A percentile compares a stretch with the other conserved stretches of the same genome.
Conservation (phyloP, 2,329 filamentous ascomycete genomes). For the Monosporascus ibericus region DNA sequence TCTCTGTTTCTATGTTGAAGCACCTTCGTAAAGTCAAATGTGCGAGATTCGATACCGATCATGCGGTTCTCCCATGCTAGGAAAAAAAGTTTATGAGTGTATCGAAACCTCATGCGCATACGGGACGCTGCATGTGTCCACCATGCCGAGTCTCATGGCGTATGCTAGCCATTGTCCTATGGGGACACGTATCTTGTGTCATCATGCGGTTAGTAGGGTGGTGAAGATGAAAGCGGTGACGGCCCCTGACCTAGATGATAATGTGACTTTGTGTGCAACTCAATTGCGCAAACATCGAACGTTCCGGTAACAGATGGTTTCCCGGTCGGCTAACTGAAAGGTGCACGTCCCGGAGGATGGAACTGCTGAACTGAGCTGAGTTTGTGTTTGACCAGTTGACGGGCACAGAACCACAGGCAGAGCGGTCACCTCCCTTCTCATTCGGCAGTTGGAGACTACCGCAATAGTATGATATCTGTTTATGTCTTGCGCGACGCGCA, state of each 20-base stretch:
- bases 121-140: background rate
- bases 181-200: slow-evolving; percentile 1
- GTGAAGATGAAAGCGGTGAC: background rate
- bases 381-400: too few species aligned
- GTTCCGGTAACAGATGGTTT: too few species aligned
- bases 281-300: background rate
- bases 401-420: background rate
- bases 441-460: background rate
- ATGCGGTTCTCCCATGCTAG: background rate
- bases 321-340: too few species aligned
- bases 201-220: background rate
- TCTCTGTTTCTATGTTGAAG: background rate
- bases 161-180: background rate
- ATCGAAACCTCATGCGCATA: background rate
- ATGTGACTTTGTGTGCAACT: background rate
- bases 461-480: background rate
- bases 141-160: background rate
- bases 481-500: too few species aligned
- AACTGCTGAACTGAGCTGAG: too few species aligned
- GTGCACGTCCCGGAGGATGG: too few species aligned
- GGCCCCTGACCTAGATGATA: background rate
- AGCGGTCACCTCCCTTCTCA: background rate
- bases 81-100: background rate
- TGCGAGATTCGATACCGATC: background rate
- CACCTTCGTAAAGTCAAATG: background rate